A percentile compares a stretch with the other conserved stretches of the same genome.
phyloP scores from a whole-genome alignment of 345 rosid genomes.

The Hibiscus syriacus region DNA sequence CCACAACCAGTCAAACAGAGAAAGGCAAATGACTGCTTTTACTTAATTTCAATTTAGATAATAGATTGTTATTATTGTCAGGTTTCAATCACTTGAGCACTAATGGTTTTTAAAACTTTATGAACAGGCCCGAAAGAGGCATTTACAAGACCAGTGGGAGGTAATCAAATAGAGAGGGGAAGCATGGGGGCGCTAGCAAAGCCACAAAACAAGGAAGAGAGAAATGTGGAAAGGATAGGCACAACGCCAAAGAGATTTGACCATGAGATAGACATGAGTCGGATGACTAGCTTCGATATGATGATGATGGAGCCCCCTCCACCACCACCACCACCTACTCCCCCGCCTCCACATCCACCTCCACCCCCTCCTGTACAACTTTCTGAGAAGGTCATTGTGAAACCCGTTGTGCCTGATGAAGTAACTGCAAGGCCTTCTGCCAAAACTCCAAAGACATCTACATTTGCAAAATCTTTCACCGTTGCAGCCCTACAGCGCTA shows the following conservation, averaged over 20 bases:
- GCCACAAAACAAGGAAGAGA: slow-evolving; percentile 38
- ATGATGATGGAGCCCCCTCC: slow-evolving; percentile 39
- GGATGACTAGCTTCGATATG: slow-evolving; percentile 34
- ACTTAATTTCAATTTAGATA: background rate
- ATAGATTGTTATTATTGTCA: background rate
- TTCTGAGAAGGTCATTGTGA: slow-evolving; percentile 44
- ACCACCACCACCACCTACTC: slow-evolving; percentile 33
- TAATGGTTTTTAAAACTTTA: background rate
- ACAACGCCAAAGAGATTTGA: slow-evolving; percentile 33
- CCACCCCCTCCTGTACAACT: slow-evolving; percentile 54
- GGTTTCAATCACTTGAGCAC: slow-evolving; percentile 1
- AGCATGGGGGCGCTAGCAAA: slow-evolving; percentile 44
- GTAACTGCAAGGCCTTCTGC: slow-evolving; percentile 40
- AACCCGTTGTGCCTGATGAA: slow-evolving; percentile 46
- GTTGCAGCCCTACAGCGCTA: slow-evolving; percentile 93
- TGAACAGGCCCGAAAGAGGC: slow-evolving; percentile 49
- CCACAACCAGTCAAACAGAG: slow-evolving; percentile 37
- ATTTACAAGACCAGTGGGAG: slow-evolving; percentile 24
- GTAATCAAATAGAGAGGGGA: slow-evolving; percentile 24
- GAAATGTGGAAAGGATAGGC: slow-evolving; percentile 25
- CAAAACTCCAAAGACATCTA: slow-evolving; percentile 26
- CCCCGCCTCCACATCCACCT: too few species aligned
- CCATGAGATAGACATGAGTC: slow-evolving; percentile 54
- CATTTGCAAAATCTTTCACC: slow-evolving; percentile 70
- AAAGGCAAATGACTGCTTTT: slow-evolving; percentile 43